A percentile compares a stretch with the other conserved stretches of the same genome.
Conservation (phyloP, 1,284 basidiomycete genomes). For the Trichosporon asahii region DNA sequence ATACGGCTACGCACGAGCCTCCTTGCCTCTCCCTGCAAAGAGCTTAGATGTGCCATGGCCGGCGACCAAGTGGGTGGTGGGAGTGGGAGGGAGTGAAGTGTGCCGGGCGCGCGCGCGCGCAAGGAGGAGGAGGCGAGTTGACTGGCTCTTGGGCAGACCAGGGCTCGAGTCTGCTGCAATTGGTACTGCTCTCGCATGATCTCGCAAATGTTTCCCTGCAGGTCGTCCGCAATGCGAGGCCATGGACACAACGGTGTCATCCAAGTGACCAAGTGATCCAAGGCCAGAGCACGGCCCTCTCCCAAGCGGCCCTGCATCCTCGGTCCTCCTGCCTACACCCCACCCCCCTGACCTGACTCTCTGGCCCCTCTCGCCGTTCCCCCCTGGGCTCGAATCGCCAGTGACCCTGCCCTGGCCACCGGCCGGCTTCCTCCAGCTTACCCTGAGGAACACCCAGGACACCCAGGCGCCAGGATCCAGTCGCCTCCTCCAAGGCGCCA, state of each 20-base stretch:
- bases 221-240: background rate
- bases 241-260: background rate
- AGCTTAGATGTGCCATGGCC: background rate
- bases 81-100: background rate
- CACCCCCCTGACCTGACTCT: background rate
- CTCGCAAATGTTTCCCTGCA: background rate
- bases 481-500: background rate
- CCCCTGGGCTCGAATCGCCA: background rate
- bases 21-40: background rate
- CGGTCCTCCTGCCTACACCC: background rate
- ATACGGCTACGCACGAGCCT: constrained; percentile 1
- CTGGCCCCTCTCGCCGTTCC: background rate
- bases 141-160: background rate
- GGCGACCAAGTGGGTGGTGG: background rate
- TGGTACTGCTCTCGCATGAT: too few species aligned
- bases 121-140: background rate
- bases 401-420: background rate
- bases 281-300: background rate
- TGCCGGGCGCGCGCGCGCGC: background rate
- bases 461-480: background rate
- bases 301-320: background rate
- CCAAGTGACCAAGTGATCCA: background rate
- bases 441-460: too few species aligned
- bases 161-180: background rate
- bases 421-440: background rate